Conservation (phyloP, 1,284 basidiomycete genomes). For the Volvariella surrecta region DNA sequence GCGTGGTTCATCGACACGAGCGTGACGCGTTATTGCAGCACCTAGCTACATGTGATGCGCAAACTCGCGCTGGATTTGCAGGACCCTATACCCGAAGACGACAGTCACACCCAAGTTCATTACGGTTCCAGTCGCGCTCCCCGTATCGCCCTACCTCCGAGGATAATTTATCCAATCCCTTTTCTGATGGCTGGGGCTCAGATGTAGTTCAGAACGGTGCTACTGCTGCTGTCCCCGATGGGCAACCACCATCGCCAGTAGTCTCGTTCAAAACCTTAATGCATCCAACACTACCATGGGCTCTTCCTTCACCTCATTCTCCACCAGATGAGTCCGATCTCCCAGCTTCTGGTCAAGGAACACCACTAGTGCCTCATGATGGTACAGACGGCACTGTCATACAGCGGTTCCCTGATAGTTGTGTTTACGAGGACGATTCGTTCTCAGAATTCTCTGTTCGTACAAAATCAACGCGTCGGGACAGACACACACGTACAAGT, state of each 20-base stretch:
- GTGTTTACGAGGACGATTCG: constrained; percentile 18
- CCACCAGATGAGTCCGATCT: constrained; percentile 7
- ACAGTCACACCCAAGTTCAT: constrained; percentile 5
- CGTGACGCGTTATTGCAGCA: constrained; percentile 46
- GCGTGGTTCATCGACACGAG: constrained; percentile 57
- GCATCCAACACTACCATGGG: constrained; percentile 2
- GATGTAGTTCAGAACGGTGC: constrained; percentile 3
- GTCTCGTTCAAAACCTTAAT: neutral
- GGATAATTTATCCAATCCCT: constrained; percentile 20
- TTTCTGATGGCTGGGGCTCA: constrained; percentile 20
- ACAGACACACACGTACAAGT: too few relatives aligned
- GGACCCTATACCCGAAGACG: constrained; percentile 9
- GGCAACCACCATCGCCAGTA: constrained; percentile 10
- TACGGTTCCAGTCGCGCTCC: constrained; percentile 8
- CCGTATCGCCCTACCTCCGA: constrained; percentile 7
- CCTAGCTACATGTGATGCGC: constrained; percentile 30
- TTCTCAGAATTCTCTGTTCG: constrained; percentile 8
- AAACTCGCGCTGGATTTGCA: constrained; percentile 13
- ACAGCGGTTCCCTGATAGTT: constrained; percentile 13
- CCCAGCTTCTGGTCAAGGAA: constrained; percentile 15
- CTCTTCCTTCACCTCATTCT: neutral
- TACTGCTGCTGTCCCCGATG: constrained; percentile 13
- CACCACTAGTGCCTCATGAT: constrained; percentile 17
- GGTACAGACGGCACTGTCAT: constrained; percentile 13
- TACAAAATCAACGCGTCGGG: too few relatives aligned